Percentiles rank a stretch among this genome's conserved stretches.
phyloP scores from a whole-genome alignment of 2,329 filamentous ascomycete genomes.

The Cercospora janseana region DNA sequence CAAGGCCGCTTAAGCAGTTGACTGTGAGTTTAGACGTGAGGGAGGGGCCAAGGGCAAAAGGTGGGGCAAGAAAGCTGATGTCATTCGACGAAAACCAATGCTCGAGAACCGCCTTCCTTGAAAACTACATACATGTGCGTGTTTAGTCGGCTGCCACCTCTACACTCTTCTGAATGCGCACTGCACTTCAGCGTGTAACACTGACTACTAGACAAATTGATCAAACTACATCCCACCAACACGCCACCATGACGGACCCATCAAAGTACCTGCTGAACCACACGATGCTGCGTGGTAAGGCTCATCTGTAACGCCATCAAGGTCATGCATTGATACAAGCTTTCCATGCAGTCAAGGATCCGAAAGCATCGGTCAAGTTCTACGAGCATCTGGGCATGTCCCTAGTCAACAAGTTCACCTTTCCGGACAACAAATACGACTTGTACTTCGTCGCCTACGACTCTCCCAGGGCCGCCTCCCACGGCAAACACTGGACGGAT shows the following conservation, averaged over 20 bases:
- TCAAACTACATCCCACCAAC: slow-evolving; percentile 10
- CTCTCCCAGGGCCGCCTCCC: slow-evolving; percentile 68
- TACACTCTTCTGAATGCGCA: slow-evolving; percentile 10
- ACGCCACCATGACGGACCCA: slow-evolving; percentile 58
- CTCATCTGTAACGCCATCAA: not conserved
- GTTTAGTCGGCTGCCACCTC: not conserved
- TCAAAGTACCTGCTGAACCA: slow-evolving; percentile 65
- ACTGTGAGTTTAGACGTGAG: not conserved
- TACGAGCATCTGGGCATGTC: slow-evolving; percentile 91
- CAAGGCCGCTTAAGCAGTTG: slow-evolving; percentile 4
- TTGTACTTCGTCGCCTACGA: slow-evolving; percentile 95
- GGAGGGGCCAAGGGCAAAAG: not conserved
- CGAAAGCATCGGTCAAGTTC: slow-evolving; percentile 78
- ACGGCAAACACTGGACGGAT: slow-evolving; percentile 72
- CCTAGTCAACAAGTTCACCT: slow-evolving; percentile 74
- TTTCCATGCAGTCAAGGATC: slow-evolving; percentile 76
- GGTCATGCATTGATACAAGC: not conserved
- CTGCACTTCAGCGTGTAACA: slow-evolving; percentile 14
- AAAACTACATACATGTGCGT: not conserved
- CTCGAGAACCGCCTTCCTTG: not conserved
- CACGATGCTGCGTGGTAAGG: slow-evolving; percentile 42
- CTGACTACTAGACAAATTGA: slow-evolving; percentile 16
- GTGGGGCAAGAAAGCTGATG: slow-evolving; percentile 4
- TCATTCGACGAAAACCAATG: not conserved
- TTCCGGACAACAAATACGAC: slow-evolving; percentile 87